These are phyloP conservation scores for Lanmaoa rubissima DNA, from an alignment of 768 basidiomycete species.

Conservation along the genomic window DNA sequence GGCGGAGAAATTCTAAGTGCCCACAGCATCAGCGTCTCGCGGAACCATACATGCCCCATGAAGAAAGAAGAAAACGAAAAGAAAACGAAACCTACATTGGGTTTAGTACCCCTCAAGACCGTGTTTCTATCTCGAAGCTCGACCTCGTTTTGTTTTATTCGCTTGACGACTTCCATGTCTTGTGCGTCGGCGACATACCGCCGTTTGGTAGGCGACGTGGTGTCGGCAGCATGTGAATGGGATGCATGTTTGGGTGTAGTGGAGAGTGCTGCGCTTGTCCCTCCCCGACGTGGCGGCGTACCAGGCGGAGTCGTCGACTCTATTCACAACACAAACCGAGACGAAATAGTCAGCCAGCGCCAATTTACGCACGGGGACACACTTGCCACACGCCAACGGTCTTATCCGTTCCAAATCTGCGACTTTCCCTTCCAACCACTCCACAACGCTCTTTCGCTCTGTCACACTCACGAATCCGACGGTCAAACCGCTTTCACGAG, in stretches of 20 bases:
- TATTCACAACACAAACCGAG: constrained; percentile 2
- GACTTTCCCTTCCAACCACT: constrained; percentile 71
- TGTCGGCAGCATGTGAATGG: constrained; percentile 25
- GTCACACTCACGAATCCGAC: constrained; percentile 82
- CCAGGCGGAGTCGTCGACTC: constrained; percentile 66
- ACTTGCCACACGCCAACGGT: constrained; percentile 23
- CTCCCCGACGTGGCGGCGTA: constrained; percentile 42
- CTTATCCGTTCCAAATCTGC: constrained; percentile 27
- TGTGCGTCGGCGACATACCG: constrained; percentile 75
- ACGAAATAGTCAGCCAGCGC: not conserved
- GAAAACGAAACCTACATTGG: constrained; percentile 57
- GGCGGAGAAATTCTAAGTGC: constrained; percentile 75
- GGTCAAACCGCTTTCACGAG: constrained; percentile 68
- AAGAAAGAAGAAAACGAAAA: not conserved
- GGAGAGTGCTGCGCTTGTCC: constrained; percentile 17
- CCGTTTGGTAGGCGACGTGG: constrained; percentile 57
- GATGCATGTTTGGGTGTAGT: constrained; percentile 22
- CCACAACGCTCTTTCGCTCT: constrained; percentile 81
- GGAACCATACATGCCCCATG: not conserved
- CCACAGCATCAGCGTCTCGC: not conserved
- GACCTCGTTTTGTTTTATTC: constrained; percentile 69
- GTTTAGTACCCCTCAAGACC: constrained; percentile 78
- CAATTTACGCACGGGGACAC: not conserved
- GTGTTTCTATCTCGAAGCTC: constrained; percentile 81
- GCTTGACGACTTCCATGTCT: constrained; percentile 86